A percentile compares a stretch with the other conserved stretches of the same genome.
Evolutionary conservation across 306 rosid species (phyloP).

Genomic region (Datisca glomerata): DNA sequence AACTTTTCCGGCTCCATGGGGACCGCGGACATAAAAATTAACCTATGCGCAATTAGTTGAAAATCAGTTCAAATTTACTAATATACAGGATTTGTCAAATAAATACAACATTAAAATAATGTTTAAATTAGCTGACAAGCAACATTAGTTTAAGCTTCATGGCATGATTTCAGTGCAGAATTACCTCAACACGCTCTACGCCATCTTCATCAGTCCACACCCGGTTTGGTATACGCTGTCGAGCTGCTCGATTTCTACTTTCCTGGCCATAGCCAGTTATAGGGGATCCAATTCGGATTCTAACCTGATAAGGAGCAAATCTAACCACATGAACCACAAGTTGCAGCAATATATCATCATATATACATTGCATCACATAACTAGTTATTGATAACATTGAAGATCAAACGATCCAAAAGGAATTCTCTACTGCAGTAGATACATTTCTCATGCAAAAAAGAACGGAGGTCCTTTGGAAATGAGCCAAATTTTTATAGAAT

Average conservation of each 20-base stretch:
- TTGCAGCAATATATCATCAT: too few relatives aligned
- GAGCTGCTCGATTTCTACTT: constrained; percentile 98
- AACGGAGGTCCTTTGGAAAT: too few relatives aligned
- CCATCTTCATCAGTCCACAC: constrained; percentile 92
- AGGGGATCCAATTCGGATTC: constrained; percentile 88
- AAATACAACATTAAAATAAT: too few relatives aligned
- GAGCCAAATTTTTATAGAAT: too few relatives aligned
- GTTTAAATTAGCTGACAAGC: constrained; percentile 1
- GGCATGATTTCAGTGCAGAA: not conserved
- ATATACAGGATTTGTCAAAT: too few relatives aligned
- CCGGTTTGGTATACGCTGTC: constrained; percentile 82
- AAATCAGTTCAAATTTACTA: too few relatives aligned
- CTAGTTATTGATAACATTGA: too few relatives aligned
- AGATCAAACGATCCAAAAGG: too few relatives aligned
- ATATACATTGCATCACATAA: too few relatives aligned
- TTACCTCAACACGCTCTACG: constrained; percentile 85
- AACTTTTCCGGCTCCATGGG: constrained; percentile 86
- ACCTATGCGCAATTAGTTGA: constrained; percentile 35
- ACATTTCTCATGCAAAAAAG: too few relatives aligned
- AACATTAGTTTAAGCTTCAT: not conserved
- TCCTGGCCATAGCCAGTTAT: constrained; percentile 98
- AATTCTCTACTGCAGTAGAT: too few relatives aligned
- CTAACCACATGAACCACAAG: constrained; percentile 2
- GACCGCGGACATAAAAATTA: constrained; percentile 82
- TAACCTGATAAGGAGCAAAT: constrained; percentile 38